phyloP scores from a whole-genome alignment of 2,329 filamentous ascomycete genomes.

The Lachnellula arida region DNA sequence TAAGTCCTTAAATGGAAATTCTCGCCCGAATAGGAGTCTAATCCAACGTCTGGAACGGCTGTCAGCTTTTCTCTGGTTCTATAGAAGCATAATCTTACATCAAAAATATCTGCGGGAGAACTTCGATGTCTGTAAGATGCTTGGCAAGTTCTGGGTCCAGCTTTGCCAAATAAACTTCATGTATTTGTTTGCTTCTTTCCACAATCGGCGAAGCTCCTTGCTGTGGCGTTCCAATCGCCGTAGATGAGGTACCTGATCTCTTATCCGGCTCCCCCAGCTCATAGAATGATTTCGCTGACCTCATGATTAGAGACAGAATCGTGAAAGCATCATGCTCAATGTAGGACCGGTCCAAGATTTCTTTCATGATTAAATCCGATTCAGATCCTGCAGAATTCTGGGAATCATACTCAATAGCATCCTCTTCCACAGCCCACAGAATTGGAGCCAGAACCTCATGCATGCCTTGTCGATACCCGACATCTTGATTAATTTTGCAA shows the following conservation, averaged over 20 bases:
- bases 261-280: slow-evolving; percentile 48
- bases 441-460: slow-evolving; percentile 92
- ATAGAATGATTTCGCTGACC: slow-evolving; percentile 80
- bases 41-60: slow-evolving; percentile 65
- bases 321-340: slow-evolving; percentile 90
- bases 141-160: slow-evolving; percentile 78
- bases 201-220: slow-evolving; percentile 66
- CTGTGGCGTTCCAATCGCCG: slow-evolving; percentile 14
- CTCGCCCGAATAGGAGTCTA: slow-evolving; percentile 83
- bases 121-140: slow-evolving; percentile 77
- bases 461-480: slow-evolving; percentile 97
- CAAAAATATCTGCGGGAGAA: slow-evolving; percentile 93
- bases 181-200: slow-evolving; percentile 78
- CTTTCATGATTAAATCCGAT: slow-evolving; percentile 41
- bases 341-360: slow-evolving; percentile 66
- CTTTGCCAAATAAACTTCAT: slow-evolving; percentile 72
- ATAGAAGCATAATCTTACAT: slow-evolving; percentile 58
- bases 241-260: slow-evolving; percentile 32
- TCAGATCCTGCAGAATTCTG: slow-evolving; percentile 32
- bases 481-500: slow-evolving; percentile 82
- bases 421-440: slow-evolving; percentile 75
- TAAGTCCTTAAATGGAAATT: slow-evolving; percentile 84
- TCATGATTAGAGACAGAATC: slow-evolving; percentile 83
- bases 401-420: slow-evolving; percentile 57
- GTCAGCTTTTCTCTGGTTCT: slow-evolving; percentile 1